Conservation (phyloP, 2,329 filamentous ascomycete genomes). For the Colletotrichum sp. region DNA sequence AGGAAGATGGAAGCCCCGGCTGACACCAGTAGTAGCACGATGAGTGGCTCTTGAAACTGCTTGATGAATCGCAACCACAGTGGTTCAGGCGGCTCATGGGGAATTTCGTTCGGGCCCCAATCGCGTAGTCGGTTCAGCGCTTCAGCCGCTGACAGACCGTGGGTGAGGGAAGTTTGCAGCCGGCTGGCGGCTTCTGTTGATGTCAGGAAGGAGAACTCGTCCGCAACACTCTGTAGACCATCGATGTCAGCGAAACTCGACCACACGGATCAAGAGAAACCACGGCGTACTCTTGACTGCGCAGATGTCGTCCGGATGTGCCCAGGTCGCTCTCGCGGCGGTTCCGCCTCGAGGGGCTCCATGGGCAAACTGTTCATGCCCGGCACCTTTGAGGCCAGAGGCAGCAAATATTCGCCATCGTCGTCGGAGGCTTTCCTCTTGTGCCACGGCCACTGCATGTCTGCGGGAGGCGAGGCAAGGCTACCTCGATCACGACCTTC, state of each 20-base stretch:
- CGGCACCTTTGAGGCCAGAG: slow-evolving; percentile 33
- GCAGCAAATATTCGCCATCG: slow-evolving; percentile 34
- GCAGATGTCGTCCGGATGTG: slow-evolving; percentile 58
- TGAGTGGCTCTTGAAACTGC: slow-evolving; percentile 96
- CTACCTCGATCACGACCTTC: slow-evolving; percentile 18
- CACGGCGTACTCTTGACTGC: slow-evolving; percentile 56
- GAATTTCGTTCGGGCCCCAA: slow-evolving; percentile 91
- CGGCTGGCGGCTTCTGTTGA: slow-evolving; percentile 78
- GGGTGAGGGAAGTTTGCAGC: slow-evolving; percentile 80
- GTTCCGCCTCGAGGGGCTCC: slow-evolving; percentile 30
- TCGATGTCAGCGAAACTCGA: neutral
- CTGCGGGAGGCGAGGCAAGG: slow-evolving; percentile 19
- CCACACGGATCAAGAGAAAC: neutral
- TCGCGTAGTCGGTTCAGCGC: slow-evolving; percentile 79
- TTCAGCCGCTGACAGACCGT: slow-evolving; percentile 82
- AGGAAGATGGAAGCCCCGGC: slow-evolving; percentile 88
- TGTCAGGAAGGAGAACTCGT: slow-evolving; percentile 71
- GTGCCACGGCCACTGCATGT: slow-evolving; percentile 42
- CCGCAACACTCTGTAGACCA: slow-evolving; percentile 54
- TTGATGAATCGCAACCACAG: slow-evolving; percentile 94
- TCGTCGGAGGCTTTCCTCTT: slow-evolving; percentile 35
- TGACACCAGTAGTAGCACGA: slow-evolving; percentile 87
- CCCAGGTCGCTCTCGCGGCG: slow-evolving; percentile 36
- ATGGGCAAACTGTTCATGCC: slow-evolving; percentile 33
- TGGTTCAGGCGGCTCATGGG: slow-evolving; percentile 91